Conservation (phyloP, 495 filamentous ascomycete genomes). For the Terfezia claveryi region DNA sequence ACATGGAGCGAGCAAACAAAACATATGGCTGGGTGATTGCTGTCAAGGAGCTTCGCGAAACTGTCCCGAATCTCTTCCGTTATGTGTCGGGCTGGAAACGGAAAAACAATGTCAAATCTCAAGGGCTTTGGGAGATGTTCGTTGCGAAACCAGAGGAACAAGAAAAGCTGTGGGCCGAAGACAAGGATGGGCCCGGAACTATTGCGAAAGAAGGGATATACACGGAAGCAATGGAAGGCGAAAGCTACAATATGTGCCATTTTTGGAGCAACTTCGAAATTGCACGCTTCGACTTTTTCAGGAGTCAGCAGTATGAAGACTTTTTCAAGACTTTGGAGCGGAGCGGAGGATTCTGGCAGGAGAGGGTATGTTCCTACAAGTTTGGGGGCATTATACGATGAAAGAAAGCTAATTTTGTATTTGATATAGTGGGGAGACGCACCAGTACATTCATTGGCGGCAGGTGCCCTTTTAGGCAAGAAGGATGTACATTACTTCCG, state of each 20-base stretch:
- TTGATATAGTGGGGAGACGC: constrained; percentile 78
- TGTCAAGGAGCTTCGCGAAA: constrained; percentile 95
- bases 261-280: constrained; percentile 99
- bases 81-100: constrained; percentile 99
- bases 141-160: constrained; percentile 44
- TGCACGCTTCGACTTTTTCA: constrained; percentile 80
- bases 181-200: constrained; percentile 47
- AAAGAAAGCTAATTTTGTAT: constrained; percentile 14
- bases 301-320: constrained; percentile 87
- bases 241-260: constrained; percentile 99
- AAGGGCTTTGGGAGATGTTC: constrained; percentile 99
- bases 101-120: constrained; percentile 66
- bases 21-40: constrained; percentile 98
- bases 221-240: constrained; percentile 85
- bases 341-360: constrained; percentile 97
- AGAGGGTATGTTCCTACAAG: constrained; percentile 45
- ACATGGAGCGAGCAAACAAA: constrained; percentile 84
- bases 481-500: constrained; percentile 95
- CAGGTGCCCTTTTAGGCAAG: constrained; percentile 63
- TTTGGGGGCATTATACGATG: background rate
- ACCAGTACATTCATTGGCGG: constrained; percentile 92
- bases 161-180: constrained; percentile 40
- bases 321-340: constrained; percentile 99
- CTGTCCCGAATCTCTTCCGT: constrained; percentile 95
- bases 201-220: constrained; percentile 47